Evolutionary conservation across 768 basidiomycete genomes (phyloP), one percentile per base, ranked within the genome.

Genomic region (Favolaschia claudopus): DNA sequence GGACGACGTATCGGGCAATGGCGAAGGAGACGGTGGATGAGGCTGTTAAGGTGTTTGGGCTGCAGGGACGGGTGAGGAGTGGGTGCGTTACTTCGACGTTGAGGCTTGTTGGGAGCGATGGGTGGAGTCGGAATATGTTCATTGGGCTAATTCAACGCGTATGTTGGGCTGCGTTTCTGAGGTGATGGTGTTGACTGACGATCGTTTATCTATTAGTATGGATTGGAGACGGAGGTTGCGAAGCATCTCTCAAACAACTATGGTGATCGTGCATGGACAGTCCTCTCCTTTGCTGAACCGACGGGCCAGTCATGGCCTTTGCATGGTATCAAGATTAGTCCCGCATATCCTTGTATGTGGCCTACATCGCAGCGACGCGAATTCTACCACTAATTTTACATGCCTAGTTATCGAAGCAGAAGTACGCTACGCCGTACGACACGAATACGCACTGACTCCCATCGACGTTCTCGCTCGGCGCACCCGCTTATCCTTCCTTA

Each of bases 1-100:
- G 96, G 96, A 99, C 96, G 58, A 98, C 96, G 44, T 99, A 98
- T 77, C 81, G 92, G 45, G 89, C 88, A 29, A 97, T 99, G 96
- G 95, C 96, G 22, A 84, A 95, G 77, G 96, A 99, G 78, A 91
- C 95, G 0, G 89, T 98, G 40, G 92, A 98, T 73, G 79, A 82
- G 58, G 96, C 96, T 12, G 82, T 98, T 58, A 84, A 91, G 72
- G 84, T 84, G 36, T 97, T 92, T 77, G 81, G 77, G 27, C 77
- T 99, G 53, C 77, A 84, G 68, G 76, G 77, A 1, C 80, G 73
- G 55, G 81, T 77, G 19, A 83, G 72, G 68, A 84, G 78, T 25
- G 84, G 81, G 8, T 95, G 94, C 69, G 83, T 91, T 42, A 98
- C 96, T 29, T 89, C 91, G 40, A 80, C 81, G 43, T 72, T 97